phyloP scores from a whole-genome alignment of 805 yeast species.

The Metschnikowia aberdeeniae region DNA sequence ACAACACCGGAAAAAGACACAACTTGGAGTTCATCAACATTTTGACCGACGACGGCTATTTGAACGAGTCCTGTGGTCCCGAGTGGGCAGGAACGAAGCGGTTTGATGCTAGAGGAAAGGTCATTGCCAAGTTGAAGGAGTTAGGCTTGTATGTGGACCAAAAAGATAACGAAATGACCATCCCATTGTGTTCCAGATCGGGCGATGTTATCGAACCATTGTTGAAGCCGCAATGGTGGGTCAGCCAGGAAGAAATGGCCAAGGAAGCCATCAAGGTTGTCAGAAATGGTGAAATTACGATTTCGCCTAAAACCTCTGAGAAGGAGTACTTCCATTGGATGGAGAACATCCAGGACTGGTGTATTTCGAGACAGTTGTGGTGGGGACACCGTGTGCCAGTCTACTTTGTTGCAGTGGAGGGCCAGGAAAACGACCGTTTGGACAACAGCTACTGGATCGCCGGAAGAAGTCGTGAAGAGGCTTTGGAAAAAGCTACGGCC shows the following conservation, averaged over 20 bases:
- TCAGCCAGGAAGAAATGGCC: constrained; percentile 85
- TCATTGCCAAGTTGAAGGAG: constrained; percentile 73
- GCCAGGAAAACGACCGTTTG: constrained; percentile 56
- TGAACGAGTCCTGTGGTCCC: constrained; percentile 86
- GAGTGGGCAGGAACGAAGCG: constrained; percentile 89
- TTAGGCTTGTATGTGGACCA: constrained; percentile 77
- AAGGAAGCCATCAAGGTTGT: constrained; percentile 82
- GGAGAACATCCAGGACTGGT: constrained; percentile 97
- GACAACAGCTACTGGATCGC: constrained; percentile 86
- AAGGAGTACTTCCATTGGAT: constrained; percentile 94
- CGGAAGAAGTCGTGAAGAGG: constrained; percentile 81
- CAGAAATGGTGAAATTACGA: constrained; percentile 70
- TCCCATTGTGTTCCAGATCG: constrained; percentile 92
- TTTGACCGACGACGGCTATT: constrained; percentile 83
- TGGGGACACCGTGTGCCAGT: constrained; percentile 99
- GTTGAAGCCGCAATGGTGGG: constrained; percentile 99
- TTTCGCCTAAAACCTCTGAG: constrained; percentile 86
- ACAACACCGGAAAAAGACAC: constrained; percentile 92
- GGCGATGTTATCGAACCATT: constrained; percentile 96
- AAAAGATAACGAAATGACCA: constrained; percentile 91
- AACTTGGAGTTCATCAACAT: constrained; percentile 84
- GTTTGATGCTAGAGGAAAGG: constrained; percentile 86
- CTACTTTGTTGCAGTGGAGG: constrained; percentile 80
- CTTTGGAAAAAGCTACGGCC: constrained; percentile 70
- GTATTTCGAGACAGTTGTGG: constrained; percentile 88